These are phyloP conservation scores for Yamadazyma insecticola DNA, from an alignment of 805 yeast genomes.

Conservation along the genomic window DNA sequence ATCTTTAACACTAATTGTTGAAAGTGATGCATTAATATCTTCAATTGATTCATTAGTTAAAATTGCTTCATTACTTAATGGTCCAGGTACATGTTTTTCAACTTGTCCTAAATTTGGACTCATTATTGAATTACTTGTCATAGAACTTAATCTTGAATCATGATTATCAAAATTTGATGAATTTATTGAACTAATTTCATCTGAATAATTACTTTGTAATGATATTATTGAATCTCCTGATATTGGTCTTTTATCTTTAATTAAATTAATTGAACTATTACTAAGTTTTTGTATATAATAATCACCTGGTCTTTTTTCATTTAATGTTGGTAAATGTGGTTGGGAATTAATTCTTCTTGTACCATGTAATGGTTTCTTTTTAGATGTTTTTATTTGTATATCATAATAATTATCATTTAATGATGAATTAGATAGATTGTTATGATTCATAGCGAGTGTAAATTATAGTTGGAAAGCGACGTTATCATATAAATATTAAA, in stretches of 20 bases:
- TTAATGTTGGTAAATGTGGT: conserved; percentile 4
- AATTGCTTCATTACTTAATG: too few relatives aligned
- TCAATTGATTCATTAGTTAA: too few relatives aligned
- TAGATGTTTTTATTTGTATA: conserved; percentile 13
- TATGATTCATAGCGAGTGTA: conserved; percentile 5
- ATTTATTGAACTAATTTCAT: conserved; percentile 29
- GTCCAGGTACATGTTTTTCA: too few relatives aligned
- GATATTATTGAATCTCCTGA: conserved; percentile 32
- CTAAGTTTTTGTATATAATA: conserved; percentile 31
- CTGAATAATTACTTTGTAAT: conserved; percentile 28
- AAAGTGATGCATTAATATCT: too few relatives aligned
- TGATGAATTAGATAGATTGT: too few relatives aligned
- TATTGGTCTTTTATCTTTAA: conserved; percentile 21
- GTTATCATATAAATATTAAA: too few relatives aligned
- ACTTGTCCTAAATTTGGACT: too few relatives aligned
- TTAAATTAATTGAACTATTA: conserved; percentile 16
- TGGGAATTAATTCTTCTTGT: conserved; percentile 8
- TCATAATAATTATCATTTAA: conserved; percentile 21
- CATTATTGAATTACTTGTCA: conserved; percentile 21
- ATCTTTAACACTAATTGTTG: too few relatives aligned
- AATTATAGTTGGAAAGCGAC: too few relatives aligned
- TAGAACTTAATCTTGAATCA: conserved; percentile 35
- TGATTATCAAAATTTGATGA: conserved; percentile 29
- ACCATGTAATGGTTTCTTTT: conserved; percentile 12
- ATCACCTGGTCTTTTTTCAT: conserved; percentile 38